A percentile compares a stretch with the other conserved stretches of the same genome.
These are phyloP conservation scores for Oryza glaberrima DNA, from an alignment of 176 grass and related monocot genomes.

Conservation along the genomic window DNA sequence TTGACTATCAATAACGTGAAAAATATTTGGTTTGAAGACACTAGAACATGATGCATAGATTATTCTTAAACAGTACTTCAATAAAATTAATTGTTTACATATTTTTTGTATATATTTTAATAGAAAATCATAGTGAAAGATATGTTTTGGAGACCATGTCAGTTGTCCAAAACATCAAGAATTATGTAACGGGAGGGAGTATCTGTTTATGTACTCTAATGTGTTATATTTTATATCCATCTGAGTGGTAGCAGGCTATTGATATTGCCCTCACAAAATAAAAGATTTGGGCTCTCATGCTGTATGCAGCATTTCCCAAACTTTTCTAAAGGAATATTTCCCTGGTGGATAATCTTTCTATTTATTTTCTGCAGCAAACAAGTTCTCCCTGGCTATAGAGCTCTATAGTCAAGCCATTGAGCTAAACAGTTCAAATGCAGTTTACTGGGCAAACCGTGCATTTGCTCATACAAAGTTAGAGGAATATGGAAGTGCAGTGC, in stretches of 20 bases:
- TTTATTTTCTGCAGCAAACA: conserved; percentile 57
- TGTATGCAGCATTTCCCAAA: not conserved
- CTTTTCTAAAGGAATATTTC: not conserved
- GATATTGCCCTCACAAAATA: conserved; percentile 5
- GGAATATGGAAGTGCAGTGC: conserved; percentile 89
- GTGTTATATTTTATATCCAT: not conserved
- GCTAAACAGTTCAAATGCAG: conserved; percentile 70
- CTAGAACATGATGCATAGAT: no score
- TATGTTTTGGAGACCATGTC: no score
- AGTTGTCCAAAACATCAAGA: no score
- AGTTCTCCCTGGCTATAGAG: conserved; percentile 86
- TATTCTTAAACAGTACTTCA: no score
- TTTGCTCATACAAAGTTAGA: conserved; percentile 90
- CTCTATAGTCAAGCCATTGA: conserved; percentile 87
- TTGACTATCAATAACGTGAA: no score
- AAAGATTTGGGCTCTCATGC: not conserved
- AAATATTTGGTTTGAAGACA: no score
- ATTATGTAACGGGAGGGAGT: not conserved
- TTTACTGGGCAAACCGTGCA: conserved; percentile 89
- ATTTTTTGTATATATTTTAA: no score
- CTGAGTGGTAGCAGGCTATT: not conserved
- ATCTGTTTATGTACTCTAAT: not conserved
- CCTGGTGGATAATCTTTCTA: not conserved
- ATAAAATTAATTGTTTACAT: no score
- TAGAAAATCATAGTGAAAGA: no score